Evolutionary conservation across 2,329 filamentous ascomycete genomes (phyloP), one percentile per base, ranked within the genome.

Genomic region (Seiridium cupressi): DNA sequence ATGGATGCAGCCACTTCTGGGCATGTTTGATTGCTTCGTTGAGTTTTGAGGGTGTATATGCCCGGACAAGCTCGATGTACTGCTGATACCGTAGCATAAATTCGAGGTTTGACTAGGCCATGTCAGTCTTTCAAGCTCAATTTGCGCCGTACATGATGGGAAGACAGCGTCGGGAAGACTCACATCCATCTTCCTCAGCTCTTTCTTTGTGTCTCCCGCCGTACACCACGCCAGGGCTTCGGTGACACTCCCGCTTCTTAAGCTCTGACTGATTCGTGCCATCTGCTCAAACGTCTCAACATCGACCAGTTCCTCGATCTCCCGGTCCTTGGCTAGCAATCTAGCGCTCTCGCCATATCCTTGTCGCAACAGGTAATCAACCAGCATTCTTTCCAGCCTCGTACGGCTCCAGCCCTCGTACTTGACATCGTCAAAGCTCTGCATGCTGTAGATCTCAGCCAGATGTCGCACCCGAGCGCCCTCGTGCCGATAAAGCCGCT

Each of bases 31-130:
- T 90, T 10, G 93, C 93, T 64, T 97, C 93, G 53, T 87, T 76
- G 49, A 90, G 80, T 70, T 89, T 92, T 5, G 77, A 72, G 32
- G 83, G 51, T 10, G 57, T 62, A 35, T 58, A 55, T 13, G 62
- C 79, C 4, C 94, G 84, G 61, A 96, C 87, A 62, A 98, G 82
- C 75, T 98, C 95, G 68, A 98, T 93, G 73, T 93, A 98, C 73
- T 98, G 93, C 74, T 99, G 95, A 68, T 96, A 83, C 10, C 95
- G 89, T 48, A 99, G 84, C 81, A 96, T 92, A 70, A 97, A 96
- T 74, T 99, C 95, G 13, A 99, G 84, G 65, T 90, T 91, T 69
- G 89, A 92, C 83, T 92, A 67, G 9, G 4, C 10, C 8, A 26
- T 1, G 44, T 51, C n/a, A 36, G 59, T 66, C 46, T 60, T 55